phyloP scores from a whole-genome alignment of 768 basidiomycete genomes.

The Russula olivacea region DNA sequence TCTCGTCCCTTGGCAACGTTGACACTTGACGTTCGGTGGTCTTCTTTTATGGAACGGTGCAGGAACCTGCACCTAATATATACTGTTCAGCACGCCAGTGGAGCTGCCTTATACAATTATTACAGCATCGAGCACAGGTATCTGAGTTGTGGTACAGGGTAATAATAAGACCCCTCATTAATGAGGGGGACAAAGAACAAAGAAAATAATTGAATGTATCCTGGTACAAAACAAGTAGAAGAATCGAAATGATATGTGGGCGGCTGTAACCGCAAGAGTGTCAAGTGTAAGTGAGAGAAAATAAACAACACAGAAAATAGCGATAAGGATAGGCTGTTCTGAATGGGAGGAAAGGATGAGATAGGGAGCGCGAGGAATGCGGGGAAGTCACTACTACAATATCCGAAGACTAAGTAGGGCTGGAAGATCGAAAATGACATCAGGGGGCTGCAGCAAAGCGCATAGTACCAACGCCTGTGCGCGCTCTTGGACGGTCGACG shows the following conservation, averaged over 20 bases:
- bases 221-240: slow-evolving; percentile 19
- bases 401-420: neutral
- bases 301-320: slow-evolving; percentile 10
- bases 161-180: neutral
- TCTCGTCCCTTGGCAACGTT: neutral
- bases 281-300: neutral
- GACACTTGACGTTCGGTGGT: neutral
- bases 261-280: neutral
- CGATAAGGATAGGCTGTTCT: slow-evolving; percentile 18
- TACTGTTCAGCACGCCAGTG: no score
- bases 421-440: slow-evolving; percentile 21
- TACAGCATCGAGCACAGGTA: neutral
- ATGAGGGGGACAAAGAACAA: neutral
- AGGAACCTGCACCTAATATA: no score
- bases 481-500: slow-evolving; percentile 59
- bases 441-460: slow-evolving; percentile 55
- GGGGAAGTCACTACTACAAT: neutral
- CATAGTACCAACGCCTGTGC: slow-evolving; percentile 52
- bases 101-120: neutral
- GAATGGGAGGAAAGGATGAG: neutral
- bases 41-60: no score
- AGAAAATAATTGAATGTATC: neutral
- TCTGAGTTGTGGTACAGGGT: slow-evolving; percentile 5
- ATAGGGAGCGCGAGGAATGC: neutral
- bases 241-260: neutral